Percentiles rank a stretch among this genome's conserved stretches.
Evolutionary conservation across 768 basidiomycete genomes (phyloP).

Genomic region (Lentinula boryana): DNA sequence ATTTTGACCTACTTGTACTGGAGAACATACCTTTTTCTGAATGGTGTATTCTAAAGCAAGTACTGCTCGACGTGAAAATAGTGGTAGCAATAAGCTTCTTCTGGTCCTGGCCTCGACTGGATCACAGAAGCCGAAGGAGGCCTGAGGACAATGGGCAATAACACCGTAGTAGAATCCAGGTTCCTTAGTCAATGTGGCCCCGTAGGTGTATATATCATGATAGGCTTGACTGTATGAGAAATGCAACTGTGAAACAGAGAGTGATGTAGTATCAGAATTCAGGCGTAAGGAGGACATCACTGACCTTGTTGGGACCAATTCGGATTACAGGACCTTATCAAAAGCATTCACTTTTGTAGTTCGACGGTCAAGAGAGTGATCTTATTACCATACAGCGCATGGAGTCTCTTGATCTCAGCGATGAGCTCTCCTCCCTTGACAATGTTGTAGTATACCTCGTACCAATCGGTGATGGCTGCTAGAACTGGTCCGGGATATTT

Average conservation of each 20-base stretch:
- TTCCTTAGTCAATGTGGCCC: slow-evolving; percentile 33
- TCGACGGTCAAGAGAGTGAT: not conserved
- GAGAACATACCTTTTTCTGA: not conserved
- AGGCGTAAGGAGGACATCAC: not conserved
- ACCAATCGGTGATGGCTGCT: slow-evolving; percentile 24
- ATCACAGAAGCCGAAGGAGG: slow-evolving; percentile 29
- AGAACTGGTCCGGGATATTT: slow-evolving; percentile 29
- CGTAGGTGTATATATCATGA: slow-evolving; percentile 27
- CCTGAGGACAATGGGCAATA: slow-evolving; percentile 25
- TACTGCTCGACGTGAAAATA: slow-evolving; percentile 33
- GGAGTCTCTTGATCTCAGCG: slow-evolving; percentile 23
- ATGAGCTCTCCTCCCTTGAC: slow-evolving; percentile 26
- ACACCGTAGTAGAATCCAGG: slow-evolving; percentile 25
- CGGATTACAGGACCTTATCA: slow-evolving; percentile 29
- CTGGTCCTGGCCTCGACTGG: slow-evolving; percentile 24
- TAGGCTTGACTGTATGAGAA: slow-evolving; percentile 29
- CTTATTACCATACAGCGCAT: slow-evolving; percentile 24
- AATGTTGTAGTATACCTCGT: slow-evolving; percentile 29
- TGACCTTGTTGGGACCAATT: slow-evolving; percentile 33
- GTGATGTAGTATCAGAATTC: not conserved
- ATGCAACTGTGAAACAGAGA: slow-evolving; percentile 24
- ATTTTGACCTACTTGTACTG: not conserved
- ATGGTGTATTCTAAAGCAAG: slow-evolving; percentile 14
- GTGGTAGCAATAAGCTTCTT: slow-evolving; percentile 24
- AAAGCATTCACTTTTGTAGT: not conserved